phyloP scores from a whole-genome alignment of 2,329 filamentous ascomycete genomes.

The Calonectria pseudoreteaudii region DNA sequence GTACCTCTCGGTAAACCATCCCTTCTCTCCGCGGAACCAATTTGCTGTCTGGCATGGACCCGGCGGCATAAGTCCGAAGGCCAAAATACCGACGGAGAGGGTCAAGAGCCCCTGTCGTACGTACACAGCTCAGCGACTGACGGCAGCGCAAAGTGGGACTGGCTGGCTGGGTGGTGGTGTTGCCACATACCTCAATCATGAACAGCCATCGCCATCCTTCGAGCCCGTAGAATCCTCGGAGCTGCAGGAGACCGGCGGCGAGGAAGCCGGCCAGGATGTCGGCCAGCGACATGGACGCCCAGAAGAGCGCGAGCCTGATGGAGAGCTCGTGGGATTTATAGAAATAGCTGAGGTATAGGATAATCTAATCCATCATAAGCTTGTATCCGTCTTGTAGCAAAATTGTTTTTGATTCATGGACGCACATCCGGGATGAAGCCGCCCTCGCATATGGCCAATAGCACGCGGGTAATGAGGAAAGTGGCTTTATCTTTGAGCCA shows the following conservation, averaged over 20 bases:
- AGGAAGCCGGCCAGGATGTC: slow-evolving; percentile 33
- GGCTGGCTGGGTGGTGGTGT: too few relatives aligned
- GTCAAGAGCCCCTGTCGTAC: slow-evolving; percentile 43
- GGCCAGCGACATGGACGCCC: slow-evolving; percentile 56
- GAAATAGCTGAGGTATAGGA: slow-evolving; percentile 77
- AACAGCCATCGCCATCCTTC: slow-evolving; percentile 71
- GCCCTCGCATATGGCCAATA: slow-evolving; percentile 32
- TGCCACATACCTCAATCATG: slow-evolving; percentile 45
- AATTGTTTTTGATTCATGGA: background rate
- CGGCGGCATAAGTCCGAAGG: slow-evolving; percentile 40
- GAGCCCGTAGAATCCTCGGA: slow-evolving; percentile 62
- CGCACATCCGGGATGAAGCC: slow-evolving; percentile 35
- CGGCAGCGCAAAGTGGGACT: background rate
- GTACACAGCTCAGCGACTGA: background rate
- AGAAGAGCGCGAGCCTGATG: slow-evolving; percentile 74
- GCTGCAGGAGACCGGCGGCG: slow-evolving; percentile 64
- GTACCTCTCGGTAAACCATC: slow-evolving; percentile 49
- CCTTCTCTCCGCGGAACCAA: slow-evolving; percentile 64
- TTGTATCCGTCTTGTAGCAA: background rate
- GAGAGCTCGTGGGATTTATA: slow-evolving; percentile 68
- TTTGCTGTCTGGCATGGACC: slow-evolving; percentile 58
- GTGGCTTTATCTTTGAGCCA: slow-evolving; percentile 26
- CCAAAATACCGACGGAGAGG: slow-evolving; percentile 39
- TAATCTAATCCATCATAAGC: slow-evolving; percentile 45
- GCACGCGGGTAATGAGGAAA: slow-evolving; percentile 25